Conservation (phyloP, 495 filamentous ascomycete genomes). For the Penicillium bialowiezense region DNA sequence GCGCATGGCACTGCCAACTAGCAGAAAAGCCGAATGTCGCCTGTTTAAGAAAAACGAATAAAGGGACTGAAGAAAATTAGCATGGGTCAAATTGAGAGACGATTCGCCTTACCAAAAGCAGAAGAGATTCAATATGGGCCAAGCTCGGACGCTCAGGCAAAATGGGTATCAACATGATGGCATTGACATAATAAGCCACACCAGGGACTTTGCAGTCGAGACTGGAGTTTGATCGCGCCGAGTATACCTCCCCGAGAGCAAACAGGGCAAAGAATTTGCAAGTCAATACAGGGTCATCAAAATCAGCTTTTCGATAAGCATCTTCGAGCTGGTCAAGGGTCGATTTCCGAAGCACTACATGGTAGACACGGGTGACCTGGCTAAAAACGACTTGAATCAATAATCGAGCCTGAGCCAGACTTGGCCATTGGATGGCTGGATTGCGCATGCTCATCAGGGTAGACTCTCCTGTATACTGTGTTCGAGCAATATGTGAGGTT, state of each 20-base stretch:
- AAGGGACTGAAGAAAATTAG: slow-evolving; percentile 20
- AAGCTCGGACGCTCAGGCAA: slow-evolving; percentile 27
- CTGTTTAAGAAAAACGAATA: slow-evolving; percentile 34
- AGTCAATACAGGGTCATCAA: slow-evolving; percentile 21
- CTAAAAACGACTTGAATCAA: slow-evolving; percentile 25
- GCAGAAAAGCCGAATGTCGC: slow-evolving; percentile 28
- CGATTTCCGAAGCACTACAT: slow-evolving; percentile 25
- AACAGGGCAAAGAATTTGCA: slow-evolving; percentile 33
- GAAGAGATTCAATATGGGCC: slow-evolving; percentile 22
- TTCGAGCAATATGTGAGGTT: slow-evolving; percentile 25
- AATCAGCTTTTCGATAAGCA: slow-evolving; percentile 12
- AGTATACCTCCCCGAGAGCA: slow-evolving; percentile 33
- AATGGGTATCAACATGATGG: slow-evolving; percentile 30
- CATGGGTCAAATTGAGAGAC: background rate
- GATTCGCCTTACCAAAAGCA: slow-evolving; percentile 20
- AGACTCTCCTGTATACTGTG: slow-evolving; percentile 25
- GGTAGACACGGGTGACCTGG: slow-evolving; percentile 28
- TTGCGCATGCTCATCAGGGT: slow-evolving; percentile 16
- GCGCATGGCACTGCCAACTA: slow-evolving; percentile 31
- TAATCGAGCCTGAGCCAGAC: slow-evolving; percentile 21
- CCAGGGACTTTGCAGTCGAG: slow-evolving; percentile 25
- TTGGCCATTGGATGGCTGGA: slow-evolving; percentile 22
- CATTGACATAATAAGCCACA: slow-evolving; percentile 28
- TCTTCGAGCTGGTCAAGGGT: slow-evolving; percentile 25
- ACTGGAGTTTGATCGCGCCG: slow-evolving; percentile 9